These are phyloP conservation scores for Trematosphaeria pertusa DNA, from an alignment of 2,329 filamentous ascomycete genomes.

Conservation along the genomic window DNA sequence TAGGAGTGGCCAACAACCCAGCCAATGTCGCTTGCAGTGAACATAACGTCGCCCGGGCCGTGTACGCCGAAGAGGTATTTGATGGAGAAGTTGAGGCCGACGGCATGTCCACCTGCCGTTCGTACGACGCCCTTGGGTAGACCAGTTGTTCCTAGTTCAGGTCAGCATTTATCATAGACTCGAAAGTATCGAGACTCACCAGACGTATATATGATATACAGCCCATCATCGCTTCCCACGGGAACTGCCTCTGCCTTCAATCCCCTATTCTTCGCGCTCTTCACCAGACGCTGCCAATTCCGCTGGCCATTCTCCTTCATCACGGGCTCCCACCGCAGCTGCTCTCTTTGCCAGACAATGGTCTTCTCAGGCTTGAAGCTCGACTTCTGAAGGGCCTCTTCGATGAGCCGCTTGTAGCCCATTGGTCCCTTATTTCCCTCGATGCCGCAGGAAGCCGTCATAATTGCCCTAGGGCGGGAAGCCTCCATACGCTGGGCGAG, in stretches of 20 bases:
- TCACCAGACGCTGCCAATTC: slow-evolving; percentile 79
- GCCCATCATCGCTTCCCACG: slow-evolving; percentile 75
- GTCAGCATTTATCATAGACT: slow-evolving; percentile 3
- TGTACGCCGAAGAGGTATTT: slow-evolving; percentile 83
- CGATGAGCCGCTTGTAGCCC: slow-evolving; percentile 76
- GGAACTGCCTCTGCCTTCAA: slow-evolving; percentile 77
- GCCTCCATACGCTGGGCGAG: slow-evolving; percentile 89
- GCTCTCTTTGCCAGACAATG: slow-evolving; percentile 83
- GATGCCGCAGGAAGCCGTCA: slow-evolving; percentile 92
- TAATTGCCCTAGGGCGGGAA: slow-evolving; percentile 74
- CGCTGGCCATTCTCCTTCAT: slow-evolving; percentile 71
- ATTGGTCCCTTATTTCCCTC: slow-evolving; percentile 83
- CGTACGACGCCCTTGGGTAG: slow-evolving; percentile 83
- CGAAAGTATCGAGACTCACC: slow-evolving; percentile 43
- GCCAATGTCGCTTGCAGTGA: slow-evolving; percentile 85
- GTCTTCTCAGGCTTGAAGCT: slow-evolving; percentile 74
- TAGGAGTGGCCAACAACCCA: slow-evolving; percentile 83
- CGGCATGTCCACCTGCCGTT: slow-evolving; percentile 85
- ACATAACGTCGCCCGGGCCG: slow-evolving; percentile 82
- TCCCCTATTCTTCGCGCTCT: slow-evolving; percentile 71
- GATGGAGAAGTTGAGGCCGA: slow-evolving; percentile 82
- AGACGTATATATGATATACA: slow-evolving; percentile 93
- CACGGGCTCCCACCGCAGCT: slow-evolving; percentile 76
- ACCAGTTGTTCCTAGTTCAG: slow-evolving; percentile 70
- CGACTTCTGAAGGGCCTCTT: slow-evolving; percentile 73